Conservation (phyloP, 2,329 filamentous ascomycete species). For the Hypoxylon sp. region DNA sequence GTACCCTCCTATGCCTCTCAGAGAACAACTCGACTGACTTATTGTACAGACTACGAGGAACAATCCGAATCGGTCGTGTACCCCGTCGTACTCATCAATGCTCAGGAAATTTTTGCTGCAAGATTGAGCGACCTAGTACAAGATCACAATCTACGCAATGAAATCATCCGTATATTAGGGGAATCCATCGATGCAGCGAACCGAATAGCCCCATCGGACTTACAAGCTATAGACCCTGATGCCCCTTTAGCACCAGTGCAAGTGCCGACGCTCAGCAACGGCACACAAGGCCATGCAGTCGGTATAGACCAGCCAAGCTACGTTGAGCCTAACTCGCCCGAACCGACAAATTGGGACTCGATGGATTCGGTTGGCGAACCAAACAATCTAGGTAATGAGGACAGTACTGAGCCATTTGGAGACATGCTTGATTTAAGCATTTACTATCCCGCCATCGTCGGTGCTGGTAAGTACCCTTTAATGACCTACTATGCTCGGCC, state of each 20-base stretch:
- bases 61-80: not conserved
- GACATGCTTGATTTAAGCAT: not conserved
- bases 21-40: not conserved
- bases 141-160: not conserved
- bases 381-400: not conserved
- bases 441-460: not conserved
- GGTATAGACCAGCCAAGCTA: not conserved
- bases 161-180: slow-evolving; percentile 1
- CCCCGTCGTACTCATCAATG: slow-evolving; percentile 1
- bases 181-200: slow-evolving; percentile 9
- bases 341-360: not conserved
- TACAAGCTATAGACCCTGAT: not conserved
- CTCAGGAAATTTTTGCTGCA: slow-evolving; percentile 17
- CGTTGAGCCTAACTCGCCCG: not conserved
- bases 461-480: not conserved
- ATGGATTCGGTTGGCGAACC: not conserved
- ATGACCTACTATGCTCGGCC: too few species aligned
- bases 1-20: not conserved
- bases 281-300: not conserved
- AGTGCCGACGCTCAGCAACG: not conserved
- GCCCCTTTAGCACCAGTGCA: not conserved
- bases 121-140: slow-evolving; percentile 1
- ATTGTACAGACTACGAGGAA: slow-evolving; percentile 20
- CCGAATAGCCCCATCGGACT: slow-evolving; percentile 1
- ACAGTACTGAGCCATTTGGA: not conserved